phyloP scores from a whole-genome alignment of 1,284 basidiomycete genomes.

The Trichosporon asahii region DNA sequence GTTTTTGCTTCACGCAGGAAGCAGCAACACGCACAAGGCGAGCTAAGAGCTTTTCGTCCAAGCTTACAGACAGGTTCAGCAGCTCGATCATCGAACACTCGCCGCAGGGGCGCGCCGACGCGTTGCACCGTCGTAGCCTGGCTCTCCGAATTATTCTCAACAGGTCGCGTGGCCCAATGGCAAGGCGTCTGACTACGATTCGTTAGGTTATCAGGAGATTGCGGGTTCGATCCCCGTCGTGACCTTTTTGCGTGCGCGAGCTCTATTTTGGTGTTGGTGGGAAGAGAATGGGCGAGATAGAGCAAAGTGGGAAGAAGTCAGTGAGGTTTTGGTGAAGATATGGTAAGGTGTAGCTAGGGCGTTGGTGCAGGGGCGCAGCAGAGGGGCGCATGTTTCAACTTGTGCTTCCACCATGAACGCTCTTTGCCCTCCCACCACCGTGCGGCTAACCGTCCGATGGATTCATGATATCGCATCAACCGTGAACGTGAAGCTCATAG shows the following conservation, averaged over 20 bases:
- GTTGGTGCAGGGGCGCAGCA: neutral
- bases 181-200: conserved; percentile 20
- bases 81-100: too few relatives aligned
- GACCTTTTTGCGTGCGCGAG: conserved; percentile 8
- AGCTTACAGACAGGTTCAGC: too few relatives aligned
- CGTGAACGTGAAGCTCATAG: too few relatives aligned
- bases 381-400: neutral
- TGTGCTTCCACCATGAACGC: neutral
- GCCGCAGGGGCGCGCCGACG: too few relatives aligned
- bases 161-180: conserved; percentile 19
- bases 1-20: too few relatives aligned
- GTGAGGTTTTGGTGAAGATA: neutral
- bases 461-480: too few relatives aligned
- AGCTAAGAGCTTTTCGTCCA: too few relatives aligned
- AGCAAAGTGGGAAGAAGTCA: neutral
- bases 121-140: neutral
- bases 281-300: neutral
- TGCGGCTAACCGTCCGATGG: too few relatives aligned
- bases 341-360: too few relatives aligned
- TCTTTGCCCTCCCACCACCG: too few relatives aligned
- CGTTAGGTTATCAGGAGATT: conserved; percentile 16
- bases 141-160: neutral
- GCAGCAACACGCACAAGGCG: too few relatives aligned
- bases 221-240: conserved; percentile 21
- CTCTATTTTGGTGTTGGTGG: too few relatives aligned